Conservation (phyloP, 768 basidiomycete genomes). For the Macrolepiota dolichaula region DNA sequence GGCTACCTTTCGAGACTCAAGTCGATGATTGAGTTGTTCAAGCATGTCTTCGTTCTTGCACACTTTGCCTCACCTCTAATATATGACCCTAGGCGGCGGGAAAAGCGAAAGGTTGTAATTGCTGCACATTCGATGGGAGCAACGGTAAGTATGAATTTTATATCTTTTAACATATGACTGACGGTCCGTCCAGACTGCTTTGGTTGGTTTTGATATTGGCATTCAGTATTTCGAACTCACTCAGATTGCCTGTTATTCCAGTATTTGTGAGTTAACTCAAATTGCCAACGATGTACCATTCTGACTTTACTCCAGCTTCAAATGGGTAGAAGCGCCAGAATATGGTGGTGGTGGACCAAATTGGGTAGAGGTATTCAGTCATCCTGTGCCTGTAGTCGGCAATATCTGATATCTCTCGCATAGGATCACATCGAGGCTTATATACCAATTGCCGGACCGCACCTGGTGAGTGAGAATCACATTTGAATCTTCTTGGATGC, state of each 20-base stretch:
- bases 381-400: not conserved
- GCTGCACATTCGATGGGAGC: constrained; percentile 87
- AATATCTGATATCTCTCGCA: constrained; percentile 5
- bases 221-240: not conserved
- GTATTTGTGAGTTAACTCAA: constrained; percentile 73
- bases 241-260: constrained; percentile 25
- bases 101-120: constrained; percentile 77
- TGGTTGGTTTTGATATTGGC: constrained; percentile 36
- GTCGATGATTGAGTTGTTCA: constrained; percentile 74
- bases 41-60: constrained; percentile 35
- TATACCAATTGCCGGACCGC: constrained; percentile 82
- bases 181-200: constrained; percentile 32
- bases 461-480: constrained; percentile 52
- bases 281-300: constrained; percentile 5
- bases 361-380: constrained; percentile 83
- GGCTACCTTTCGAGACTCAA: constrained; percentile 87
- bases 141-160: constrained; percentile 42
- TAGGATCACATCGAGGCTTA: constrained; percentile 85
- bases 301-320: constrained; percentile 51
- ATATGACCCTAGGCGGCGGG: constrained; percentile 47
- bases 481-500: not conserved
- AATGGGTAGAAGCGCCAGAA: constrained; percentile 92
- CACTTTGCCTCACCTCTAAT: not conserved
- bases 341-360: constrained; percentile 78
- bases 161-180: not conserved